These are phyloP conservation scores for Luvunga scandens DNA, from an alignment of 345 rosid species.

Conservation along the genomic window DNA sequence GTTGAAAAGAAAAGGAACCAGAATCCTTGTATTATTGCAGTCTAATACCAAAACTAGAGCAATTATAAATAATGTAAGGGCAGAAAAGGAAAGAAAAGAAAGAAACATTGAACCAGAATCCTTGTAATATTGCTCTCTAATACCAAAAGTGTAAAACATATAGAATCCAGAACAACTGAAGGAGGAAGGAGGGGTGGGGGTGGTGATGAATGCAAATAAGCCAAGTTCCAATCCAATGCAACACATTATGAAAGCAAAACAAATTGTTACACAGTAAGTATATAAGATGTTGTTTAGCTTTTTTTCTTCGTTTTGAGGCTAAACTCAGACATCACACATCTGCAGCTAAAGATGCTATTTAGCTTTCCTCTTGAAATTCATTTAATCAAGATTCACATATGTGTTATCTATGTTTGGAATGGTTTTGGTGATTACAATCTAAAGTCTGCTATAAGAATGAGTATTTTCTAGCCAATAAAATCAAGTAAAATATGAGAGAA, in stretches of 20 bases:
- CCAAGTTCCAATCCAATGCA: background rate
- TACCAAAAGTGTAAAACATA: background rate
- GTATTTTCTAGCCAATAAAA: no score
- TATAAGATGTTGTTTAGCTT: background rate
- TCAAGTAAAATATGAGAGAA: background rate
- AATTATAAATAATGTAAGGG: background rate
- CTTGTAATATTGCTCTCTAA: background rate
- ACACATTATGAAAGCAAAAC: background rate
- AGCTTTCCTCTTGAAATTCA: no score
- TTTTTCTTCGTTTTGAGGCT: no score
- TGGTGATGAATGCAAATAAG: background rate
- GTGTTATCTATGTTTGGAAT: no score
- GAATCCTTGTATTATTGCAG: background rate
- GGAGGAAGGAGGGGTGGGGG: no score
- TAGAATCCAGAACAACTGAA: background rate
- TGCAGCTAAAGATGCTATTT: no score
- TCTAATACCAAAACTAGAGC: background rate
- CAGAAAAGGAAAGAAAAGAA: background rate
- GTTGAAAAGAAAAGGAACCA: background rate
- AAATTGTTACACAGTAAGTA: background rate
- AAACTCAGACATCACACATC: no score
- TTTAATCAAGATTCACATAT: no score
- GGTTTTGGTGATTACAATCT: no score
- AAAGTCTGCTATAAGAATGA: no score
- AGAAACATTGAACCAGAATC: background rate